Base-by-base conservation (phyloP, 2,329 filamentous ascomycete genomes). In the Thermothelomyces thermophilus region DNA sequence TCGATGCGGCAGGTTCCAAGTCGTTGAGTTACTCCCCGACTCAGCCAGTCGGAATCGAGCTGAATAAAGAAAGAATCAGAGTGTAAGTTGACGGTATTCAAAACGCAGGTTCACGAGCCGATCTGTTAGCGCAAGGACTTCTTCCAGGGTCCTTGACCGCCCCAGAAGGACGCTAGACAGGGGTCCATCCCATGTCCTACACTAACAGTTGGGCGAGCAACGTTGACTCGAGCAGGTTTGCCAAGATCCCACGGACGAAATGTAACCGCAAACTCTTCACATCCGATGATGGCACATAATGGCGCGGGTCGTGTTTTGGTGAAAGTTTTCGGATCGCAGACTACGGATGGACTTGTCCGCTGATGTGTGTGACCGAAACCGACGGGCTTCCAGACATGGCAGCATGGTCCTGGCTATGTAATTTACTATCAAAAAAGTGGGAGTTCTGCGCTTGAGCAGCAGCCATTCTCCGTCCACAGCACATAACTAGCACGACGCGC, bases 201-300 rank as follows among this genome's bases (percentile, higher is more conserved):
- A 44, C 56, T 60, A 60, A 60, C 58, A 57, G 20, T 33, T 26
- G 20, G 46, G 49, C 22, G 48, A 56, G 33, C 44, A 56, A 59
- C 56, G 57, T 59, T 45, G 46, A 24, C 26, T 36, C 44, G n/a
- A n/a, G 36, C 16, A 3, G 40, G 17, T 17, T 46, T 34, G 17
- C 17, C 41, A 33, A 43, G 37, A 16, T 26, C 30, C 30, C 43
- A 16, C 41, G 8, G 22, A 28, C 28, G 33, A 47, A 48, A 48
- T 34, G 30, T 41, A 41, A 43, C 50, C 13, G n/a, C 43, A 46
- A 16, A 41, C 24, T 39, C 36, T 46, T 46, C 17, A 33, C 14
- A 13, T 28, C 30, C 17, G 13, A 14, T 16, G 30, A 22, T 16
- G 43, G 37, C 16, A 40, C 35, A 3, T 33, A 41, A 20, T 16